phyloP scores from a whole-genome alignment of 768 basidiomycete species.

The Leccinum subtestaceum region DNA sequence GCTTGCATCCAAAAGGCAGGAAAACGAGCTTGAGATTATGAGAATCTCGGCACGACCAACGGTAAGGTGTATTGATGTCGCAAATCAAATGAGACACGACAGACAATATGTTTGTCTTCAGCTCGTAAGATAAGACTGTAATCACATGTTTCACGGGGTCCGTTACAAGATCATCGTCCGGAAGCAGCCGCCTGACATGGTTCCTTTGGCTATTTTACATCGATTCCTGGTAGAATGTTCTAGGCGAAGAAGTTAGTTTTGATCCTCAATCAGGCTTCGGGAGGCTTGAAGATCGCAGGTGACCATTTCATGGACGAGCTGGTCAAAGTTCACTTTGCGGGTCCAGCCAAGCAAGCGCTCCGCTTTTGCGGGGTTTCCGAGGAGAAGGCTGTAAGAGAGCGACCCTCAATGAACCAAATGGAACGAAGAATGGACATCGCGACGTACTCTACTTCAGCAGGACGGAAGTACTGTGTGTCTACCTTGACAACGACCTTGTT shows the following conservation, averaged over 20 bases:
- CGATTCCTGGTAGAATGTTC: not conserved
- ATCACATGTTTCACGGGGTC: not conserved
- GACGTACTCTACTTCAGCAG: slow-evolving; percentile 90
- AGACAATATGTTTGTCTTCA: not conserved
- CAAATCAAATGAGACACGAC: not conserved
- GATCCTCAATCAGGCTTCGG: slow-evolving; percentile 75
- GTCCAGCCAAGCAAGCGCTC: slow-evolving; percentile 89
- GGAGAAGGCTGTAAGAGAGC: slow-evolving; percentile 55
- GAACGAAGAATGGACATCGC: not conserved
- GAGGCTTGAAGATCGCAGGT: slow-evolving; percentile 73
- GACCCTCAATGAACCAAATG: not conserved
- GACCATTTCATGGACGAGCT: slow-evolving; percentile 92
- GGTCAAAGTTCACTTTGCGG: slow-evolving; percentile 77
- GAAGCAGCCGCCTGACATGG: not conserved
- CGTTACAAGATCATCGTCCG: slow-evolving; percentile 3
- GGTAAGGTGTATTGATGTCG: not conserved
- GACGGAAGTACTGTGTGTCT: slow-evolving; percentile 90
- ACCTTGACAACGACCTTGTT: slow-evolving; percentile 77
- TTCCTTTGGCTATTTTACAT: not conserved
- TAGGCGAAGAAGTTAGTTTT: slow-evolving; percentile 54
- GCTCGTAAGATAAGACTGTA: slow-evolving; percentile 4
- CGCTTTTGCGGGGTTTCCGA: slow-evolving; percentile 88
- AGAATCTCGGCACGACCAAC: too few relatives aligned
- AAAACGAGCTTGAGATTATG: too few relatives aligned
- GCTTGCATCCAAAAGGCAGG: too few relatives aligned